These are phyloP conservation scores for Penicillium robsamsonii DNA, from an alignment of 495 filamentous ascomycete genomes.

Conservation along the genomic window DNA sequence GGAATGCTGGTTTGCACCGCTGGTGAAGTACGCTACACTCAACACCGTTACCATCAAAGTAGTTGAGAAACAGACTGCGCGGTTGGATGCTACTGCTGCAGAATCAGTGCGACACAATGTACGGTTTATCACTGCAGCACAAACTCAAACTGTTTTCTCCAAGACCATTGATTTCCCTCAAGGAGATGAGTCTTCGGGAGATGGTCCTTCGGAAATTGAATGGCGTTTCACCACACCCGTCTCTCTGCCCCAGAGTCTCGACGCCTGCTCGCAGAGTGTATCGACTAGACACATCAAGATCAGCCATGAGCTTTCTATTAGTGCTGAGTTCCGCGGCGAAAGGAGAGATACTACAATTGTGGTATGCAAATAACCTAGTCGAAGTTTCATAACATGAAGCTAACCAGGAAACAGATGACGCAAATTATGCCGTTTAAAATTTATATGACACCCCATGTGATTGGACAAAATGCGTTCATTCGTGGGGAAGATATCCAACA, in stretches of 20 bases:
- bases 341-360: not conserved
- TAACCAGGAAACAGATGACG: conserved; percentile 13
- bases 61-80: conserved; percentile 18
- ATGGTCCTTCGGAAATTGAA: conserved; percentile 12
- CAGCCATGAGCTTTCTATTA: conserved; percentile 14
- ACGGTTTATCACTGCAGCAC: conserved; percentile 14
- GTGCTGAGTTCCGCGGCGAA: conserved; percentile 13
- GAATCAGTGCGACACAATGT: conserved; percentile 17
- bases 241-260: conserved; percentile 16
- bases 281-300: conserved; percentile 18
- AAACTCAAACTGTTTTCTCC: conserved; percentile 11
- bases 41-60: conserved; percentile 9
- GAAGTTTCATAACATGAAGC: not conserved
- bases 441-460: conserved; percentile 17
- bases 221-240: conserved; percentile 13
- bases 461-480: conserved; percentile 5
- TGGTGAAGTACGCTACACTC: conserved; percentile 12
- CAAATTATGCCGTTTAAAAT: conserved; percentile 21
- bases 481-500: conserved; percentile 6
- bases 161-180: not conserved
- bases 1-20: conserved; percentile 19
- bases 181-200: not conserved
- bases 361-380: not conserved
- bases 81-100: conserved; percentile 21
- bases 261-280: conserved; percentile 19